These are phyloP conservation scores for Babesia bovis DNA, from an alignment of 169 alveolate genomes.

Conservation along the genomic window DNA sequence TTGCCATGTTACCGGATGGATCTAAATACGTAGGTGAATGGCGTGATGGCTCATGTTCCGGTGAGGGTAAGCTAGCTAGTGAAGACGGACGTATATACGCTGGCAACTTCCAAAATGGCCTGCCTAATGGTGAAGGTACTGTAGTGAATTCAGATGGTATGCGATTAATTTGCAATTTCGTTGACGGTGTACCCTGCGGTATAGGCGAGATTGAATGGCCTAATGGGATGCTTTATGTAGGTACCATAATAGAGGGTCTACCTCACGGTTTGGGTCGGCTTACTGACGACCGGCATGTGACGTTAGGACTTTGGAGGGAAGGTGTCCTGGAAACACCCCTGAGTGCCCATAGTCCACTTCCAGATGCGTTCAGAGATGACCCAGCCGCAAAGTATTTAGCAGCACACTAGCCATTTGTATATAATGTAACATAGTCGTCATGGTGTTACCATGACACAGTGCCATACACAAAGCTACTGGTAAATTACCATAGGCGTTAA, in stretches of 20 bases:
- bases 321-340: constrained; percentile 68
- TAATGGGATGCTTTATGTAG: constrained; percentile 24
- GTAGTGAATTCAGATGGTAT: constrained; percentile 21
- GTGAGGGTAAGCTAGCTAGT: constrained; percentile 16
- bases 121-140: constrained; percentile 33
- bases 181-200: constrained; percentile 32
- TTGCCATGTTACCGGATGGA: constrained; percentile 28
- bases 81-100: constrained; percentile 23
- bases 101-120: constrained; percentile 19
- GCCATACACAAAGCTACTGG: no score
- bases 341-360: constrained; percentile 32
- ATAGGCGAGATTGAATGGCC: constrained; percentile 38
- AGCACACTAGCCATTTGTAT: background rate
- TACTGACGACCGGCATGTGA: constrained; percentile 11
- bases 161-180: constrained; percentile 20
- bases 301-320: constrained; percentile 37
- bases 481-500: background rate
- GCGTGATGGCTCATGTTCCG: constrained; percentile 22
- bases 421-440: background rate
- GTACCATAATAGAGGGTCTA: constrained; percentile 30
- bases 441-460: background rate
- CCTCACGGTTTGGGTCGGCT: constrained; percentile 42
- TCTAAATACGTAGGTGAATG: constrained; percentile 40
- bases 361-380: constrained; percentile 32
- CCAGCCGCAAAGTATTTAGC: constrained; percentile 21